These are phyloP conservation scores for Gnaphalium uliginosum DNA, from an alignment of 129 eudicot species.

Conservation along the genomic window DNA sequence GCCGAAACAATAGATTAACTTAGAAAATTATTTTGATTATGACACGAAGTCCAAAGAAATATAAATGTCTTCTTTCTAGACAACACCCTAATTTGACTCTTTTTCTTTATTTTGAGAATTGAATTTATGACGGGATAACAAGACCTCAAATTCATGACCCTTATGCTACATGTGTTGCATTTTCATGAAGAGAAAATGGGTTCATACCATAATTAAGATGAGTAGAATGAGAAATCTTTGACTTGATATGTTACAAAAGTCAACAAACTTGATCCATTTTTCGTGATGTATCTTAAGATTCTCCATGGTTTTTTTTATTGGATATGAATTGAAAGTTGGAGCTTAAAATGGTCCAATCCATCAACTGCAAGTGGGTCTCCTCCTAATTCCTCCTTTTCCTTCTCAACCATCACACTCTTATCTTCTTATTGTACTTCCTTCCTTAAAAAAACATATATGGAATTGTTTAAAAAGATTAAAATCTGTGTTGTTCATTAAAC, in stretches of 20 bases:
- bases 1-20: no score
- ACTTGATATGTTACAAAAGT: constrained; percentile 48
- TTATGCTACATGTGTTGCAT: constrained; percentile 16
- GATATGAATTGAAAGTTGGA: constrained; percentile 15
- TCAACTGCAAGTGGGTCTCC: constrained; percentile 56
- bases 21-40: no score
- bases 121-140: neutral
- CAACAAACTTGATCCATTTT: constrained; percentile 36
- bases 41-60: neutral
- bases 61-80: neutral
- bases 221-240: constrained; percentile 43
- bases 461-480: neutral
- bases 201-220: constrained; percentile 46
- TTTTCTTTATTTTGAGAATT: constrained; percentile 9
- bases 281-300: constrained; percentile 30
- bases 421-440: constrained; percentile 45
- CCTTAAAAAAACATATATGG: constrained; percentile 34
- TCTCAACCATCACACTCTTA: constrained; percentile 58
- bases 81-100: neutral
- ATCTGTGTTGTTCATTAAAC: neutral
- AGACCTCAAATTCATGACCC: constrained; percentile 27
- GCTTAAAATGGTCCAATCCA: constrained; percentile 42
- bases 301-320: constrained; percentile 19
- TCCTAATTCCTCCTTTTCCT: constrained; percentile 32
- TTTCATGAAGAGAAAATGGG: constrained; percentile 45